Evolutionary conservation across 768 basidiomycete genomes (phyloP), one percentile per base, ranked within the genome.

Genomic region (Cubamyces sp.): DNA sequence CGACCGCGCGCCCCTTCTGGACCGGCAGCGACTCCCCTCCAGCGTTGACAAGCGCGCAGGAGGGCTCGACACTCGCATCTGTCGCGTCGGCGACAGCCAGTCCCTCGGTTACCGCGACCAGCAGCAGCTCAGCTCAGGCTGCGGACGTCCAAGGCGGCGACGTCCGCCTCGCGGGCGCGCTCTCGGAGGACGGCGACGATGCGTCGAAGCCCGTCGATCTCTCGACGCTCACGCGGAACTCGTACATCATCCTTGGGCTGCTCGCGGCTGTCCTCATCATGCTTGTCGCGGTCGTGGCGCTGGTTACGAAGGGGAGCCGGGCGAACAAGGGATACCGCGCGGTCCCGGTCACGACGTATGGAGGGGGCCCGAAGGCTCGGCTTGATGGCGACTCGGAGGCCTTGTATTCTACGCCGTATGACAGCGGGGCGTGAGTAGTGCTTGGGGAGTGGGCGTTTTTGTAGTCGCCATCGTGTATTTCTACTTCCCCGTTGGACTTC

Each of bases 231-330:
- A 51, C 19, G 14, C n/a, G 54, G 15, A 62, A 62, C 61, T 50
- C 61, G 26, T 50, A 56, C 47, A 57, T 62, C 21, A 62, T 62
- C n/a, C 42, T 62, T 18, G 61, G 54, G 18, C 41, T 62, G 3
- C 12, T 57, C 21, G 47, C 11, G 3, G 55, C 3, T 9, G 61
- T 50, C 8, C 11, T 57, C 14, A 28, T 57, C n/a, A n/a, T 57
- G 54, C 55, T 62, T 2, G 9, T 55, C 19, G 49, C 26, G 11
- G 43, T 56, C 3, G 15, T 49, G 12, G 61, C 15, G 8, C n/a
- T 62, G 11, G 15, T 37, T 6, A 21, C 41, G 25, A 46, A 40
- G 45, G 40, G 21, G 28, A 46, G 15, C 42, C 51, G 52, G 15
- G 60, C 34, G 15, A 58, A 58, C 47, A 49, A 45, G 43, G 54